phyloP scores from a whole-genome alignment of 768 basidiomycete species.

The Tulasnella sp. region DNA sequence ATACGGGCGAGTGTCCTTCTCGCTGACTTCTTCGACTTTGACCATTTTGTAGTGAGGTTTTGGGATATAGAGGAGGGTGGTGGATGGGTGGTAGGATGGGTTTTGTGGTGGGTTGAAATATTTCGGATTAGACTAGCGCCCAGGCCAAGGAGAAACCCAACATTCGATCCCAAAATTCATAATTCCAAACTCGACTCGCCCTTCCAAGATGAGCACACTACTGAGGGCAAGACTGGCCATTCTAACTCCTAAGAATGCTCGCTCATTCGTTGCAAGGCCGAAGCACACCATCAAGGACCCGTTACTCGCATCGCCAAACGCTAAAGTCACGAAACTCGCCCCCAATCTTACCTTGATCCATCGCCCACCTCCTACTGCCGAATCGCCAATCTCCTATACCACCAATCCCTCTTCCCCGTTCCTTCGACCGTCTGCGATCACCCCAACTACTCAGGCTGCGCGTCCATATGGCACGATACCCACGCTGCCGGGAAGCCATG shows the following conservation, averaged over 20 bases:
- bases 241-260: not conserved
- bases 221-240: not conserved
- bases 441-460: not conserved
- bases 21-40: conserved; percentile 69
- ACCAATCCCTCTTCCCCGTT: conserved; percentile 62
- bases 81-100: not conserved
- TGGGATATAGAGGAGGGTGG: not conserved
- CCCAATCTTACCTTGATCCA: conserved; percentile 59
- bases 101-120: not conserved
- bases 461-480: not conserved
- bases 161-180: not conserved
- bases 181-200: not conserved
- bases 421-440: conserved; percentile 32
- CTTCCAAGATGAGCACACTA: conserved; percentile 11
- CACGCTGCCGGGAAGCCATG: not conserved
- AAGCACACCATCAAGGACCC: conserved; percentile 26
- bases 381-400: conserved; percentile 59
- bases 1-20: conserved; percentile 35
- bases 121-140: not conserved
- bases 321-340: conserved; percentile 28
- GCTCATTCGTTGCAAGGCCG: conserved; percentile 19
- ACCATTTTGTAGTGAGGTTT: conserved; percentile 50
- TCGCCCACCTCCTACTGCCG: conserved; percentile 69
- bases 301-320: conserved; percentile 21
- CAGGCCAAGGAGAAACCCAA: not conserved